A percentile compares a stretch with the other conserved stretches of the same genome.
Conservation (phyloP, 495 filamentous ascomycete species). For the Xeromyces bisporus region DNA sequence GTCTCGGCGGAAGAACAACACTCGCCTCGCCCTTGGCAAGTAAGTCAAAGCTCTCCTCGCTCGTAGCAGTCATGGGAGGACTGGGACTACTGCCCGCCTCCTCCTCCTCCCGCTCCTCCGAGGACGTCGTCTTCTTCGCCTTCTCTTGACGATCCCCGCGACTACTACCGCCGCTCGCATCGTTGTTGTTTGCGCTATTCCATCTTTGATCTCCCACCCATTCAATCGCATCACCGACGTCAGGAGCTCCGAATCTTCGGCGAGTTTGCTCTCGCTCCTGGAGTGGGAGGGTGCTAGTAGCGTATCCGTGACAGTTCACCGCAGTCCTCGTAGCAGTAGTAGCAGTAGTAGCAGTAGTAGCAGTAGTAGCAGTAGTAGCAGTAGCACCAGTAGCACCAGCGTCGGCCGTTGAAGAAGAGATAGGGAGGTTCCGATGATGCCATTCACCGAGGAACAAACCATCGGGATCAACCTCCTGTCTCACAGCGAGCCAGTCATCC, state of each 20-base stretch:
- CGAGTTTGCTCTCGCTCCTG: slow-evolving; percentile 27
- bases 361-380: too few species aligned
- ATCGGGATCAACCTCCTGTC: slow-evolving; percentile 63
- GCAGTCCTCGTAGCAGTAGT: too few species aligned
- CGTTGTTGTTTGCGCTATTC: too few species aligned
- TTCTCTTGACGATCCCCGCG: slow-evolving; percentile 5
- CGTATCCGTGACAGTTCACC: slow-evolving; percentile 5
- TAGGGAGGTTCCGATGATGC: slow-evolving; percentile 58
- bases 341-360: too few species aligned
- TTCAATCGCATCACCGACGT: slow-evolving; percentile 33
- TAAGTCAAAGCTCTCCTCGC: slow-evolving; percentile 50
- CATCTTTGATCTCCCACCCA: slow-evolving; percentile 36
- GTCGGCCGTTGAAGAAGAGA: slow-evolving; percentile 2
- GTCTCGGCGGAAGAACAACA: slow-evolving; percentile 20
- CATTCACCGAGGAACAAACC: slow-evolving; percentile 88
- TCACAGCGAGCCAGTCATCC: slow-evolving; percentile 45
- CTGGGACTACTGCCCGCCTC: slow-evolving; percentile 10
- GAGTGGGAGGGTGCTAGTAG: slow-evolving; percentile 16
- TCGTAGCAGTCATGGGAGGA: slow-evolving; percentile 26
- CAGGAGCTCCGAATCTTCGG: slow-evolving; percentile 12
- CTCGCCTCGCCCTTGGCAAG: slow-evolving; percentile 31
- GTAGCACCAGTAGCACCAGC: too few species aligned
- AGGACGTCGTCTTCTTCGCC: slow-evolving; percentile 6
- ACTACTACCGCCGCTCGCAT: too few species aligned
- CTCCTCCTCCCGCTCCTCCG: slow-evolving; percentile 3